Percentiles rank a stretch among this genome's conserved stretches.
phyloP scores from a whole-genome alignment of 306 rosid genomes.

The Quercus variabilis region DNA sequence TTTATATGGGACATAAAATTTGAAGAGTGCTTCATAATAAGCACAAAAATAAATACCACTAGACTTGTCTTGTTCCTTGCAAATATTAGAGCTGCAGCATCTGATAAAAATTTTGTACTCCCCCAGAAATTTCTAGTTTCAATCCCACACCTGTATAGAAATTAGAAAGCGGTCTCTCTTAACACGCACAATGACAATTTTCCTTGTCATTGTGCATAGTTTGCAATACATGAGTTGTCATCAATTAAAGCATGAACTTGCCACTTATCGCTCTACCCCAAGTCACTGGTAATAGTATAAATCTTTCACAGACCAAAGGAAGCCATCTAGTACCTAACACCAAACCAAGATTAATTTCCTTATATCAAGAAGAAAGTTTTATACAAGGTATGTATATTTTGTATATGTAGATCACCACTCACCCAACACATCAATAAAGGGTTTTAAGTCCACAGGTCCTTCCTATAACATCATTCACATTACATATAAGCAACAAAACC shows the following conservation, averaged over 20 bases:
- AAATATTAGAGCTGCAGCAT: slow-evolving; percentile 72
- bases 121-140: slow-evolving; percentile 34
- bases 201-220: slow-evolving; percentile 52
- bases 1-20: no score
- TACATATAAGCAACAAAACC: no score
- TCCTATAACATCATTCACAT: no score
- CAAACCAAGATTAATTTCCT: background rate
- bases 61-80: slow-evolving; percentile 38
- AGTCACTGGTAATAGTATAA: background rate
- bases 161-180: slow-evolving; percentile 48
- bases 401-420: slow-evolving; percentile 9
- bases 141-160: slow-evolving; percentile 31
- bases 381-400: background rate
- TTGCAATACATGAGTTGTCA: background rate
- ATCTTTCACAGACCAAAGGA: background rate
- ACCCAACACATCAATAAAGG: slow-evolving; percentile 30
- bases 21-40: no score
- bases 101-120: slow-evolving; percentile 23
- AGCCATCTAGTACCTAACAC: background rate
- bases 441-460: no score
- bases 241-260: background rate
- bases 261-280: background rate
- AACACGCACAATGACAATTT: slow-evolving; percentile 69
- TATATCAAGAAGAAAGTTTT: background rate
- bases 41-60: no score